Evolutionary conservation across 73 alveolate species (phyloP), one percentile per base, ranked within the genome.

Genomic region (Paramecium biaurelia): DNA sequence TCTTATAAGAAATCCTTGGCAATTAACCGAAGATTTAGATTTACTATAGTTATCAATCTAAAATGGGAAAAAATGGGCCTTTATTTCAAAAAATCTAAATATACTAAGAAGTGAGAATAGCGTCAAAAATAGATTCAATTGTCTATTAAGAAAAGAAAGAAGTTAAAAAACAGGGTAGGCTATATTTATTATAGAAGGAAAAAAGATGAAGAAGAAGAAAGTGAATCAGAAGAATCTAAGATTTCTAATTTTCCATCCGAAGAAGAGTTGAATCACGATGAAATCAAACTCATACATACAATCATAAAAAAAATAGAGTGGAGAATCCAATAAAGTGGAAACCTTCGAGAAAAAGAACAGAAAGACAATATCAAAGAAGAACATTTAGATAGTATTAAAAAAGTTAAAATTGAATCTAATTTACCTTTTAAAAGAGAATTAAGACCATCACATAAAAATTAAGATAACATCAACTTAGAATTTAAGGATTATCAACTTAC

Each of bases 61-160:
- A 7, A 79, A 79, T 79, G 90, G 90, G 12, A 79, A 79, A 24
- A 79, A 79, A 24, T 79, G 90, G 90, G 90, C 90, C 32, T 34
- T 79, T 4, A 79, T 79, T 24, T 79, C 90, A 23, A 79, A 79
- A 45, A 79, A 79, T 23, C 72, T 79, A 42, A 38, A 79, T 23
- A 47, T 79, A 32, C 76, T 76, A 15, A 38, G 90, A 42, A 79
- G 90, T 45, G 90, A 79, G 74, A 79, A 79, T 47, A 79, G 90
- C 12, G 90, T 79, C 26, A 79, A 79, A 45, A 79, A 79, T 79
- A 79, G 90, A 45, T 79, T 79, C 45, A 79, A 79, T 45, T 79
- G 90, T 47, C 56, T 79, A 28, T 34, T 79, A 24, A 21, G 90
- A 14, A 79, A 79, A 24, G 90, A 79, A 79, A 4, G 74, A 24